These are phyloP conservation scores for Termitomyces sp. DNA, from an alignment of 768 basidiomycete genomes.

Conservation along the genomic window DNA sequence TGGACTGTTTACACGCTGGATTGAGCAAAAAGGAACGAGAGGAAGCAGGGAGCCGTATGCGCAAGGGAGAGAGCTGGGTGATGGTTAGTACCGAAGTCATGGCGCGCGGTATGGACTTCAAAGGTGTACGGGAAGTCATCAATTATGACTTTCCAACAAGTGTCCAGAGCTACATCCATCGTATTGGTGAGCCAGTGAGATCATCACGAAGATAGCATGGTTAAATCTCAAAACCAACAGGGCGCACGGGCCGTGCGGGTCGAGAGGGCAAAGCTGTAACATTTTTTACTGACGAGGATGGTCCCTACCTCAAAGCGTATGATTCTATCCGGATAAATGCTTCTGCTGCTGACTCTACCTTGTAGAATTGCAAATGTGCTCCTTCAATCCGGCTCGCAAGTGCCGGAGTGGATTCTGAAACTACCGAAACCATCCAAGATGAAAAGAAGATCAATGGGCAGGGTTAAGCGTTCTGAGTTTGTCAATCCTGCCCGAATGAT, in stretches of 20 bases:
- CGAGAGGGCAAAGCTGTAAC: conserved; percentile 91
- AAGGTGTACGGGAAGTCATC: conserved; percentile 88
- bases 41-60: conserved; percentile 79
- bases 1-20: conserved; percentile 89
- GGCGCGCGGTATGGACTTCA: conserved; percentile 98
- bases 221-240: conserved; percentile 27
- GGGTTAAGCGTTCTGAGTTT: conserved; percentile 69
- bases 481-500: conserved; percentile 68
- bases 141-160: conserved; percentile 97
- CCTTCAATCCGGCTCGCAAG: conserved; percentile 82
- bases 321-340: conserved; percentile 16
- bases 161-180: conserved; percentile 93
- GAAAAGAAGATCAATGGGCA: conserved; percentile 81
- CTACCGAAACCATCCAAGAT: conserved; percentile 92
- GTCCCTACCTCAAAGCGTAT: conserved; percentile 85
- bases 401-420: conserved; percentile 94
- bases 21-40: conserved; percentile 86
- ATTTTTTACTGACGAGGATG: conserved; percentile 93
- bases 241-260: conserved; percentile 93
- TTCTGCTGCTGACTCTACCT: conserved; percentile 1
- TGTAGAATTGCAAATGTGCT: conserved; percentile 92
- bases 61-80: conserved; percentile 88
- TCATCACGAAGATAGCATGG: not conserved
- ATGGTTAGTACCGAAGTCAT: conserved; percentile 96
- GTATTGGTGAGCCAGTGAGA: conserved; percentile 60